Evolutionary conservation across 2,329 filamentous ascomycete genomes (phyloP).

Genomic region (Fragosphaeria purpurea): DNA sequence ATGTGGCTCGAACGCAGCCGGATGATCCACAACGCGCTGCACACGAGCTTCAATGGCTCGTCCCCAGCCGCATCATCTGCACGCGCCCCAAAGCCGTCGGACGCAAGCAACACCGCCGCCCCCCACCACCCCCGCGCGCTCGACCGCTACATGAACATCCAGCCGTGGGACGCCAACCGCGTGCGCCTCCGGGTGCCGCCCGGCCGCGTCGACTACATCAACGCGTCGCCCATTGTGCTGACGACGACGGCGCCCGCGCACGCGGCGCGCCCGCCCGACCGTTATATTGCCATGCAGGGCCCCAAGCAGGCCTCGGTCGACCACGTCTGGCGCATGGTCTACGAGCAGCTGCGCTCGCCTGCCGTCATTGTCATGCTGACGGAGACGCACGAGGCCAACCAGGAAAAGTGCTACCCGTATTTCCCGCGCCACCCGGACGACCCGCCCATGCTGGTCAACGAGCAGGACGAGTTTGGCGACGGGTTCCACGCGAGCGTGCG

Average conservation of each 20-base stretch:
- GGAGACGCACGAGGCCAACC: constrained; percentile 66
- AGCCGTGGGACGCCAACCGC: constrained; percentile 80
- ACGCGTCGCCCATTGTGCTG: constrained; percentile 63
- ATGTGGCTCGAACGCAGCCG: constrained; percentile 43
- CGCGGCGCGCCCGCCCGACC: constrained; percentile 26
- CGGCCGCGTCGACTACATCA: constrained; percentile 67
- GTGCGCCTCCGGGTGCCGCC: constrained; percentile 70
- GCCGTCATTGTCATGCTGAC: constrained; percentile 93
- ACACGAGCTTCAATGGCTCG: constrained; percentile 2
- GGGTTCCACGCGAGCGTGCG: constrained; percentile 59
- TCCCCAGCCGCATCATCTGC: constrained; percentile 33
- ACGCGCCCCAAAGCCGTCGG: constrained; percentile 37
- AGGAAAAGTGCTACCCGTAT: constrained; percentile 83
- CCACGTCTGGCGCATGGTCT: constrained; percentile 94
- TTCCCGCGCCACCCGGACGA: constrained; percentile 55
- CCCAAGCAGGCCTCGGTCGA: constrained; percentile 66
- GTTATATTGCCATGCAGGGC: constrained; percentile 90
- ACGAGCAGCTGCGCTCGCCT: constrained; percentile 60
- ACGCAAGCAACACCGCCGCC: no score
- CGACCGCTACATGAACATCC: constrained; percentile 84
- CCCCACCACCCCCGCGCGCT: constrained; percentile 41
- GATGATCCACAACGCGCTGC: constrained; percentile 25
- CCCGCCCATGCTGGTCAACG: constrained; percentile 46
- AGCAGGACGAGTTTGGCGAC: constrained; percentile 54
- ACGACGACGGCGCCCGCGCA: constrained; percentile 24